Evolutionary conservation across 495 filamentous ascomycete species (phyloP), one percentile per base, ranked within the genome.

Genomic region (Hypoxylon cercidicola): DNA sequence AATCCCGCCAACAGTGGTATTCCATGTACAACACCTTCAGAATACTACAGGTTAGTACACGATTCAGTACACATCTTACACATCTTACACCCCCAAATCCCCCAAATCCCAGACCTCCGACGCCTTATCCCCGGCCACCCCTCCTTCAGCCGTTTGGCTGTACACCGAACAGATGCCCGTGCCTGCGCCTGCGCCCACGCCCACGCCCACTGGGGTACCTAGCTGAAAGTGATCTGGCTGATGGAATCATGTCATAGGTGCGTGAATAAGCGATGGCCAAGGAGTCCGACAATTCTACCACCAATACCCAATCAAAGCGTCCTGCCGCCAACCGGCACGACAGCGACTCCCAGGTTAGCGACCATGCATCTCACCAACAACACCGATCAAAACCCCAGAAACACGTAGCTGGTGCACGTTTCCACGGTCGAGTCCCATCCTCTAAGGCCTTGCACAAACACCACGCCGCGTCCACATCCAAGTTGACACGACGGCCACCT

Each of bases 251-350:
- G 48, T 25, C 28, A 54, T 68, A 68, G 59, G 59, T 46, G 54
- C 51, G 30, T 11, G 54, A 60, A 60, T 60, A 53, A 64, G 45
- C 39, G 58, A 62, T 68, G 65, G 65, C 65, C 46, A 68, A 68
- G 65, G 65, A 64, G 18, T 41, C 21, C 28, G 60, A 68, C n/a
- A 60, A 64, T 68, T 64, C 65, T 30, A 32, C 65, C 55, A 44
- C 58, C 45, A 54, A 41, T 68, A 66, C 70, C 80, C 80, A 83
- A 83, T 83, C 79, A 81, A 81, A 79, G 72, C 71, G 75, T 56
- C 74, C 80, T 47, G 23, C 75, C 13, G 60, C 72, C 52, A 68
- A 64, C 67, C 74, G 72, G 52, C 56, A 69, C 64, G 72, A 79
- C 67, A 74, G 74, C 72, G 73, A 74, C 60, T 72, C 69, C 32